Conservation (phyloP, 441 rosid species). For the Manihot esculenta region DNA sequence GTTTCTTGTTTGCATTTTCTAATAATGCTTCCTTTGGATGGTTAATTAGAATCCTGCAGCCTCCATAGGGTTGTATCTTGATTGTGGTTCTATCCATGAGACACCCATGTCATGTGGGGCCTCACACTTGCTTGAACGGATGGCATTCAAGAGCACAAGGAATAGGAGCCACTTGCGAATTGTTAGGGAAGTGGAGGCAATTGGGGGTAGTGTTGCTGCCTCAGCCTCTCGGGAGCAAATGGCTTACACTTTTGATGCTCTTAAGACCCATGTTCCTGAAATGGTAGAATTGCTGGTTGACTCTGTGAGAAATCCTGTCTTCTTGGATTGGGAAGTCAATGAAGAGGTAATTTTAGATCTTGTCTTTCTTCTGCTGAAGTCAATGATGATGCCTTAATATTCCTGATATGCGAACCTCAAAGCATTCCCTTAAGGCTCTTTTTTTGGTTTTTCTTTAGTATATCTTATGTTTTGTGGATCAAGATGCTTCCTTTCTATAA, state of each 20-base stretch:
- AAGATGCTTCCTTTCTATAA: not conserved
- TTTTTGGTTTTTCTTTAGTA: not conserved
- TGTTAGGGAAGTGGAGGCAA: slow-evolving; percentile 91
- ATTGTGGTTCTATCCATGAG: slow-evolving; percentile 86
- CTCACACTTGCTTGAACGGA: slow-evolving; percentile 81
- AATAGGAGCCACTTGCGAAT: slow-evolving; percentile 77
- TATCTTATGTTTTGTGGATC: not conserved
- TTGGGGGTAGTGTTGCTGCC: slow-evolving; percentile 75
- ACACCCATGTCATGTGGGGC: slow-evolving; percentile 72
- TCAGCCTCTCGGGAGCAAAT: slow-evolving; percentile 93
- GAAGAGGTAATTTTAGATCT: slow-evolving; percentile 60
- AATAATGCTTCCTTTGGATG: slow-evolving; percentile 21
- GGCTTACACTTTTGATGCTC: slow-evolving; percentile 83
- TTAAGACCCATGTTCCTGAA: slow-evolving; percentile 81
- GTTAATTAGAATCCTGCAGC: slow-evolving; percentile 67
- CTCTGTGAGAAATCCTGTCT: slow-evolving; percentile 79
- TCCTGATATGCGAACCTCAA: not conserved
- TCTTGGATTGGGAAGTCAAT: slow-evolving; percentile 91
- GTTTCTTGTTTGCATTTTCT: slow-evolving; percentile 7
- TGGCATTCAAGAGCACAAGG: slow-evolving; percentile 86
- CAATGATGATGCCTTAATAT: not conserved
- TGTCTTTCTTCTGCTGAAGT: not conserved
- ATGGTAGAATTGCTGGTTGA: slow-evolving; percentile 92
- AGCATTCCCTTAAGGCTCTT: not conserved
- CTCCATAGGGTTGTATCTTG: slow-evolving; percentile 74